Conservation (phyloP, 176 grass and related monocot species). For the Hyparrhenia diplandra region DNA sequence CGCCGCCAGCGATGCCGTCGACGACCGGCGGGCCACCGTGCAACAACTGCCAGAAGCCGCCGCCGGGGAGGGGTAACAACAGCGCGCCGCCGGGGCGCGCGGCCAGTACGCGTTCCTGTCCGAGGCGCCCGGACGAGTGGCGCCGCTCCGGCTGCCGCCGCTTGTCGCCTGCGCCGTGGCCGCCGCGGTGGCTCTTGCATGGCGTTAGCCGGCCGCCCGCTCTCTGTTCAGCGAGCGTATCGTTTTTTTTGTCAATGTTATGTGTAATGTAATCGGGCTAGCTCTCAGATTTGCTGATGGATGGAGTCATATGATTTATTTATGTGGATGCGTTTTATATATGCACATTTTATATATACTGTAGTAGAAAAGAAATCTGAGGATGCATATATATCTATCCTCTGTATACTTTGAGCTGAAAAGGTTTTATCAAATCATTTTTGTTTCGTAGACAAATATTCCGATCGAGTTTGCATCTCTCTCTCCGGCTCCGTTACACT, state of each 20-base stretch:
- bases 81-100: background rate
- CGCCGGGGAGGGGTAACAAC: background rate
- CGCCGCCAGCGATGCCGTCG: background rate
- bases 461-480: too few relatives aligned
- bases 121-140: background rate
- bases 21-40: background rate
- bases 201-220: background rate
- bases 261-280: background rate
- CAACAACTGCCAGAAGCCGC: constrained; percentile 1
- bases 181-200: background rate
- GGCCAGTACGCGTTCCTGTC: constrained; percentile 13
- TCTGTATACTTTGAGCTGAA: too few relatives aligned
- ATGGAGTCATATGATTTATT: background rate
- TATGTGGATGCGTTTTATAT: background rate
- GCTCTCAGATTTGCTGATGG: background rate
- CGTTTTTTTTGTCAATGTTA: background rate
- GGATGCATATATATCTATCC: too few relatives aligned
- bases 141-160: background rate
- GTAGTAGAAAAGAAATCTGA: background rate
- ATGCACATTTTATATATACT: background rate
- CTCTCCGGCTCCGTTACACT: too few relatives aligned
- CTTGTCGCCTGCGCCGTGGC: background rate
- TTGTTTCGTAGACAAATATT: too few relatives aligned
- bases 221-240: background rate
- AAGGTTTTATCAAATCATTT: too few relatives aligned